These are phyloP conservation scores for Raffaelea arxii DNA, from an alignment of 2,329 filamentous ascomycete genomes.

Conservation along the genomic window DNA sequence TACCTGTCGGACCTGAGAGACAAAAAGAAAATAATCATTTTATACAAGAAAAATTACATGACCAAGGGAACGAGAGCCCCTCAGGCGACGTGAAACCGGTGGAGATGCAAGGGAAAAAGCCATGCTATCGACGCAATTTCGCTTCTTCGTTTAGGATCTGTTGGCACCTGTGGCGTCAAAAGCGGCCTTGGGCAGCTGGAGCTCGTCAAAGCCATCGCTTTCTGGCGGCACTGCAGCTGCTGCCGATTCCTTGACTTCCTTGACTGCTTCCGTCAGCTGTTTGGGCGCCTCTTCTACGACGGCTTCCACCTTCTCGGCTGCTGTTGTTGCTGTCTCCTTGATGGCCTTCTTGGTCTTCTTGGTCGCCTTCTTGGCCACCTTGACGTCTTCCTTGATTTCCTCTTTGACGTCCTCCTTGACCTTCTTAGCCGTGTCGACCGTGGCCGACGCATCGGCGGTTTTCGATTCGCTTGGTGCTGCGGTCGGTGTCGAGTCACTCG, in stretches of 20 bases:
- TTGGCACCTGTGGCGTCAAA: constrained; percentile 24
- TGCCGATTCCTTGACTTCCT: neutral
- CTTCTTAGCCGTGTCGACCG: neutral
- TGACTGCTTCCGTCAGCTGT: neutral
- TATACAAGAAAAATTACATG: too few relatives aligned
- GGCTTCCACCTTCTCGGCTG: neutral
- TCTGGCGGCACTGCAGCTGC: neutral
- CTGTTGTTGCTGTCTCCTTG: neutral
- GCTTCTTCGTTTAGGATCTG: constrained; percentile 12
- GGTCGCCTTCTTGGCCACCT: neutral
- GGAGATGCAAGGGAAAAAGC: too few relatives aligned
- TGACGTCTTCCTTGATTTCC: neutral
- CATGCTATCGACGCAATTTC: too few relatives aligned
- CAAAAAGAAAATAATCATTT: too few relatives aligned
- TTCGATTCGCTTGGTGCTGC: neutral
- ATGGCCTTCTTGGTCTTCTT: neutral
- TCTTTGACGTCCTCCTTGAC: too few relatives aligned
- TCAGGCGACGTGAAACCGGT: neutral
- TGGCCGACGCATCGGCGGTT: neutral
- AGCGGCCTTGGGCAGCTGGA: constrained; percentile 16
- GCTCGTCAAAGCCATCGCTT: constrained; percentile 4
- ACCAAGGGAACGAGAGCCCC: neutral
- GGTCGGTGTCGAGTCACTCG: too few relatives aligned
- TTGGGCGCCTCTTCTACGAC: neutral
- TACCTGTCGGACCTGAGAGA: too few relatives aligned